Evolutionary conservation across 2,329 filamentous ascomycete species (phyloP).

Genomic region (Arachnomyces sp.): DNA sequence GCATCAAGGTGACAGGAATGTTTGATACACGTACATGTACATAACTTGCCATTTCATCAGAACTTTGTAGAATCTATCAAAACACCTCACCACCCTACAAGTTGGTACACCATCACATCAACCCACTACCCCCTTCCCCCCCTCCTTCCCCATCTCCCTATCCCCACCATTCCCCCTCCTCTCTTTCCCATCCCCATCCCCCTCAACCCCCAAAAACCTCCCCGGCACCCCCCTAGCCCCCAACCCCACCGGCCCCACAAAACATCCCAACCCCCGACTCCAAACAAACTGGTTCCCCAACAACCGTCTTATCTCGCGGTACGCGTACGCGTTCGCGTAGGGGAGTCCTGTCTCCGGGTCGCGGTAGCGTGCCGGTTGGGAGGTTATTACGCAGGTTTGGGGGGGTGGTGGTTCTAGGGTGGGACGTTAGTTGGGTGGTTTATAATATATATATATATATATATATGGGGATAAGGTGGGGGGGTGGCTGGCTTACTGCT

Average conservation of each 20-base stretch:
- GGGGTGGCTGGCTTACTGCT: slow-evolving; percentile 33
- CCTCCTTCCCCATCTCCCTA: slow-evolving; percentile 11
- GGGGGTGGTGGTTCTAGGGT: slow-evolving; percentile 34
- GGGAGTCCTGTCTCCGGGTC: slow-evolving; percentile 78
- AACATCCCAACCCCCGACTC: slow-evolving; percentile 73
- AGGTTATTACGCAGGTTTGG: slow-evolving; percentile 71
- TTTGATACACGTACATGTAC: no score
- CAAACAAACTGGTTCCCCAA: slow-evolving; percentile 67
- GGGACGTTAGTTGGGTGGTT: slow-evolving; percentile 9
- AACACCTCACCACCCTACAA: slow-evolving; percentile 6
- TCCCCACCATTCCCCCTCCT: slow-evolving; percentile 4
- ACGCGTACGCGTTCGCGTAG: slow-evolving; percentile 72
- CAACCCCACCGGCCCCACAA: slow-evolving; percentile 58
- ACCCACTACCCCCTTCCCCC: slow-evolving; percentile 6
- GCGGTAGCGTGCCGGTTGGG: slow-evolving; percentile 68
- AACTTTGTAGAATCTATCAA: slow-evolving; percentile 17
- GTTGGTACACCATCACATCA: slow-evolving; percentile 2
- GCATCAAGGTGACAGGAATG: no score
- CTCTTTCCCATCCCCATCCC: slow-evolving; percentile 11
- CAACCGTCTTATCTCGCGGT: slow-evolving; percentile 66
- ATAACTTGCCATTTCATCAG: slow-evolving; percentile 13
- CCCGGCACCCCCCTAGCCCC: slow-evolving; percentile 69
- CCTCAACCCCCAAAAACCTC: slow-evolving; percentile 49
- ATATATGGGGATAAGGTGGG: not conserved
- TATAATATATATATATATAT: not conserved